A percentile compares a stretch with the other conserved stretches of the same genome.
phyloP scores from a whole-genome alignment of 208 protist species.

The Angomonas ambiguus region DNA sequence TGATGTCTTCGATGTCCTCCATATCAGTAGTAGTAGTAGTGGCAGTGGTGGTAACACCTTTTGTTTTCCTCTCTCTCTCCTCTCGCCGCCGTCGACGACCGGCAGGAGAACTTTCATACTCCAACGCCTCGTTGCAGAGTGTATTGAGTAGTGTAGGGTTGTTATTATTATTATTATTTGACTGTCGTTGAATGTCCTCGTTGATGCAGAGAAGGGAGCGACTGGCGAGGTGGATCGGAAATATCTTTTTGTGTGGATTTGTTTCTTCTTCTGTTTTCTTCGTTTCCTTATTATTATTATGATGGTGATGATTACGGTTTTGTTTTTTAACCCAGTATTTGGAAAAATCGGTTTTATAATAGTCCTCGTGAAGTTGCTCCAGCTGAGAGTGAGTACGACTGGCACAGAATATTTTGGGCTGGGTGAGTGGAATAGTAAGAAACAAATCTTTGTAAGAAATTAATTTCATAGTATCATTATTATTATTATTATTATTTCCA shows the following conservation, averaged over 20 bases:
- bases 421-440: not conserved
- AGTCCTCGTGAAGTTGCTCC: not conserved
- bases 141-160: too few species aligned
- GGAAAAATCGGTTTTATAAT: not conserved
- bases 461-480: not conserved
- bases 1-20: constrained; percentile 15
- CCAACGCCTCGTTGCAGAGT: constrained; percentile 89
- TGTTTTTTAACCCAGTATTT: not conserved
- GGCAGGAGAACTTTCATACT: constrained; percentile 48
- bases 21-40: constrained; percentile 5
- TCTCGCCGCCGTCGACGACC: constrained; percentile 32
- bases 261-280: not conserved
- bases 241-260: not conserved
- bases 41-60: not conserved
- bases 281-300: constrained; percentile 22
- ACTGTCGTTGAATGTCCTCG: not conserved
- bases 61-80: constrained; percentile 1
- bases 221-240: constrained; percentile 86
- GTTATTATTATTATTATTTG: not conserved
- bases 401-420: not conserved
- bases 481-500: not conserved
- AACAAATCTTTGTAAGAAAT: not conserved
- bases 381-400: constrained; percentile 3
- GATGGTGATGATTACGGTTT: constrained; percentile 5
- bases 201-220: constrained; percentile 74